These are phyloP conservation scores for Croton laevigatus DNA, from an alignment of 441 rosid genomes.

Conservation along the genomic window DNA sequence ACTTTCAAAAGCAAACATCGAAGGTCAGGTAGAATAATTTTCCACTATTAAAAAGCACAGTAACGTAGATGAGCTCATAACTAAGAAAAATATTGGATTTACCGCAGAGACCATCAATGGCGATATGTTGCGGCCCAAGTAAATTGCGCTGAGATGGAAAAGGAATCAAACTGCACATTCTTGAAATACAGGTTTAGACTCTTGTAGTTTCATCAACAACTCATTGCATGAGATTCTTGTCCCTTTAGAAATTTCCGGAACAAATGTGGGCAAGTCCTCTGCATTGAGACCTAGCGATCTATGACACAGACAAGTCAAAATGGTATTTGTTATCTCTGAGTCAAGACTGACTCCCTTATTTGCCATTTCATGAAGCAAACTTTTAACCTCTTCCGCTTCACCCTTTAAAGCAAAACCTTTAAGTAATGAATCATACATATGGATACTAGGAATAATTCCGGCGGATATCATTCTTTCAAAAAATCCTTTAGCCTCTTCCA, in stretches of 20 bases:
- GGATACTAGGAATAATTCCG: conserved; percentile 47
- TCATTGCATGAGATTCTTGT: conserved; percentile 32
- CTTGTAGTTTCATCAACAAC: conserved; percentile 27
- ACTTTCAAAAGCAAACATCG: not conserved
- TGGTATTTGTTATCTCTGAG: conserved; percentile 40
- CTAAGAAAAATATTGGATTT: not conserved
- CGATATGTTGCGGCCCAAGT: not conserved
- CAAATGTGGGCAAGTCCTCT: conserved; percentile 42
- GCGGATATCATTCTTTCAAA: conserved; percentile 55
- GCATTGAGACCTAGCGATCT: conserved; percentile 34
- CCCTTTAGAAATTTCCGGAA: conserved; percentile 27
- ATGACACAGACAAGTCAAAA: conserved; percentile 51
- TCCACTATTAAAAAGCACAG: not conserved
- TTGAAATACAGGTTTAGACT: conserved; percentile 19
- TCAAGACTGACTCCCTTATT: conserved; percentile 51
- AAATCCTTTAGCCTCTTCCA: conserved; percentile 48
- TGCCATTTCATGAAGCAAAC: conserved; percentile 47
- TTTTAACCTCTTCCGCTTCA: conserved; percentile 41
- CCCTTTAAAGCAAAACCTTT: conserved; percentile 45
- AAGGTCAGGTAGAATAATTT: not conserved
- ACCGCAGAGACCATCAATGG: not conserved
- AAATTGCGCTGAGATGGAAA: not conserved
- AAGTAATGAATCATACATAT: conserved; percentile 55
- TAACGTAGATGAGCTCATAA: not conserved
- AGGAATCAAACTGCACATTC: conserved; percentile 14